These are phyloP conservation scores for Aspergillus sergii DNA, from an alignment of 2,329 filamentous ascomycete species.

Conservation along the genomic window DNA sequence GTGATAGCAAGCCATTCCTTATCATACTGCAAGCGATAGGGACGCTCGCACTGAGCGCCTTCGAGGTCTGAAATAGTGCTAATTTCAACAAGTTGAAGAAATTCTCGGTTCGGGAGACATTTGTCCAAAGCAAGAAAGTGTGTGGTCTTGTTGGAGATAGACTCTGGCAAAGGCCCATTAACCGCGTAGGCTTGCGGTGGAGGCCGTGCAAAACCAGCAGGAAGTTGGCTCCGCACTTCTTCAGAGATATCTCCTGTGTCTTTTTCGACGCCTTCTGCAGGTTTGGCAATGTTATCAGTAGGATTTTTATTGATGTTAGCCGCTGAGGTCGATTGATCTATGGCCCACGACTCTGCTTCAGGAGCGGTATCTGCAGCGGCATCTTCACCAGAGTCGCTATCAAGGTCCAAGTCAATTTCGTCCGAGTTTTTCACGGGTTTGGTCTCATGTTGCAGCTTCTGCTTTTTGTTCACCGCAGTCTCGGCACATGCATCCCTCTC, in stretches of 20 bases:
- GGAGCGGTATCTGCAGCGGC: conserved; percentile 16
- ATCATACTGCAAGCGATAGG: conserved; percentile 75
- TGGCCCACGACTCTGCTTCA: conserved; percentile 3
- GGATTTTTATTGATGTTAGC: neutral
- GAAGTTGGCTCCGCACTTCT: conserved; percentile 71
- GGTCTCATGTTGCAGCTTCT: conserved; percentile 21
- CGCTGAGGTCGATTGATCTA: neutral
- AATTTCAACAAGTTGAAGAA: conserved; percentile 76
- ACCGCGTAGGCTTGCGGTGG: conserved; percentile 41
- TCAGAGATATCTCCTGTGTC: conserved; percentile 54
- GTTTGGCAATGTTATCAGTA: neutral
- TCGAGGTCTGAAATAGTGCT: conserved; percentile 47
- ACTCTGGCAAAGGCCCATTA: conserved; percentile 66
- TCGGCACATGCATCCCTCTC: conserved; percentile 18
- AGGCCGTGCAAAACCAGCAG: conserved; percentile 68
- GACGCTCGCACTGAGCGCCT: conserved; percentile 36
- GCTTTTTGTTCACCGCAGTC: conserved; percentile 21
- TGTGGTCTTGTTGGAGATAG: conserved; percentile 77
- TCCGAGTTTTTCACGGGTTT: conserved; percentile 53
- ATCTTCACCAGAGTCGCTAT: conserved; percentile 26
- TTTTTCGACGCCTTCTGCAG: conserved; percentile 1
- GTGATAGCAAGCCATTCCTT: conserved; percentile 95
- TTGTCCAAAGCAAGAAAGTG: conserved; percentile 91
- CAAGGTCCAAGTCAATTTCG: conserved; percentile 44
- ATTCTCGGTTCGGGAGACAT: conserved; percentile 76